Evolutionary conservation across 352 stramenopile genomes (phyloP), one percentile per base, ranked within the genome.

Genomic region (Phytophthora multivora): DNA sequence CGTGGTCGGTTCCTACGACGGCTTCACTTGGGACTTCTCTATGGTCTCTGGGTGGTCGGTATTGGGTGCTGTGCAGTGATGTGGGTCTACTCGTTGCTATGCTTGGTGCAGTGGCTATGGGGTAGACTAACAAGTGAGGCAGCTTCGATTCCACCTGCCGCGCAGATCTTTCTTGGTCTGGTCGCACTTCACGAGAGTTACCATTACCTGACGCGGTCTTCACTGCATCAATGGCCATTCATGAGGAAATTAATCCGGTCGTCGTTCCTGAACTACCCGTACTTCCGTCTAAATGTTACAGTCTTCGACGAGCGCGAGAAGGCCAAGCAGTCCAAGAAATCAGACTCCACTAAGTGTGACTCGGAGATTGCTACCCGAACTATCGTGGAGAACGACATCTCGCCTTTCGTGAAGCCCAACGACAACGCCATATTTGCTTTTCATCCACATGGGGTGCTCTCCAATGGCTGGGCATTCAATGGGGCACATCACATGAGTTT

Each of bases 381-480:
- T 10, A 19, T 58, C 16, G 51, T 63, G 3, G 51, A 65, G 41
- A 66, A 66, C 30, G 49, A 50, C 21, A 1, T 53, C 4, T 62
- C 42, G 11, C 31, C 48, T 4, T 58, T 38, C 6, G 47, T 69
- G 28, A 55, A 63, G 16, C 26, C 45, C 7, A 35, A 73, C 43
- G 59, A 65, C 35, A 38, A 26, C 11, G 59, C 59, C 19, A 12
- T 73, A 19, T 73, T 66, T 39, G 73, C 75, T 11, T 90, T 88
- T 59, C 83, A 91, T 48, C 83, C 83, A 16, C 83, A 90, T 39
- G 80, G 83, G 21, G 73, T 88, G n/a, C 56, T 88, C 13, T 77
- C 76, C 6, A 77, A 63, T 35, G 83, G 83, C 5, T 77, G 76
- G 21, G 63, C 53, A 0, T 54, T 81, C 31, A 90, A 92, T 35